Evolutionary conservation across 306 rosid genomes (phyloP).

Genomic region (Begonia loranthoides): DNA sequence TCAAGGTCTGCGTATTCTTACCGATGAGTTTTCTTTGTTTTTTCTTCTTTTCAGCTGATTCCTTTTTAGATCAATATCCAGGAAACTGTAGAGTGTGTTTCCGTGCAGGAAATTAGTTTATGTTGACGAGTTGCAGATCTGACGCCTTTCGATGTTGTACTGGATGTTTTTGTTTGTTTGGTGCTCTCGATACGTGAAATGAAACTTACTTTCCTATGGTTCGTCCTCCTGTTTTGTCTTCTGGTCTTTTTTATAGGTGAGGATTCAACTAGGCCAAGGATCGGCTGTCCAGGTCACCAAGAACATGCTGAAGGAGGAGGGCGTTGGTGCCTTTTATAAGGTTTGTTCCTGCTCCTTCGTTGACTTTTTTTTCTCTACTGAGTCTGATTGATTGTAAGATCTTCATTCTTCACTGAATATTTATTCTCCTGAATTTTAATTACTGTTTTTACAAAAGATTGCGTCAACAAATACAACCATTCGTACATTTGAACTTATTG

Average conservation of each 20-base stretch:
- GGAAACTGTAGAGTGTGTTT: not conserved
- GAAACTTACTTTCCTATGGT: not conserved
- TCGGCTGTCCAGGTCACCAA: slow-evolving; percentile 50
- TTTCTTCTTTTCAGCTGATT: not conserved
- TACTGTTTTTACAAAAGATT: too few species aligned
- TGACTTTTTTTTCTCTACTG: not conserved
- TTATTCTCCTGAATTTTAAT: too few species aligned
- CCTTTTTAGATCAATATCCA: not conserved
- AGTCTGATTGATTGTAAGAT: too few species aligned
- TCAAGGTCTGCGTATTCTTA: slow-evolving; percentile 35
- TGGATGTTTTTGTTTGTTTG: slow-evolving; percentile 1
- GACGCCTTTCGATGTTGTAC: slow-evolving; percentile 7
- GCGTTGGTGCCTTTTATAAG: slow-evolving; percentile 66
- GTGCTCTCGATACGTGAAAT: not conserved
- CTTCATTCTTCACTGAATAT: too few species aligned
- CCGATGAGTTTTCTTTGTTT: not conserved
- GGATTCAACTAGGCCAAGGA: slow-evolving; percentile 92
- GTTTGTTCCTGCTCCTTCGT: slow-evolving; percentile 15
- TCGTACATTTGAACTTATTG: too few species aligned
- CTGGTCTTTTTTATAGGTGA: slow-evolving; percentile 33
- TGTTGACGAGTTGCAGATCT: slow-evolving; percentile 31
- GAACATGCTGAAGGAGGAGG: slow-evolving; percentile 72
- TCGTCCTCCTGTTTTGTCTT: slow-evolving; percentile 1
- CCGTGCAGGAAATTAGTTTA: not conserved
- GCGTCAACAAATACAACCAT: too few species aligned